Base-by-base conservation (phyloP, 2,329 filamentous ascomycete genomes). In the Leptodontidium sp. region DNA sequence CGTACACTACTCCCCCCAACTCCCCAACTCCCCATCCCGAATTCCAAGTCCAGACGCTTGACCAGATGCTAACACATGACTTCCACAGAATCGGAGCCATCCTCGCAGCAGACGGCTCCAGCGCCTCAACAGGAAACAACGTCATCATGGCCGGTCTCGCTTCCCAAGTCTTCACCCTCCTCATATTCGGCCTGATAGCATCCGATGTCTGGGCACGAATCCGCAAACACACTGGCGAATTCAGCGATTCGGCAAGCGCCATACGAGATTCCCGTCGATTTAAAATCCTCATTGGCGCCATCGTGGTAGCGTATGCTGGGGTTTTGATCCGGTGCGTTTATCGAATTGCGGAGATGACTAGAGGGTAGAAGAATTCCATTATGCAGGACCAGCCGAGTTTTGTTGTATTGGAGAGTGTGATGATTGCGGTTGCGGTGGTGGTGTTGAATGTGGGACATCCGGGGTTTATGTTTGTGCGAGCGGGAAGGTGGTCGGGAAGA, bases 371-470 rank as follows among this genome's bases (percentile, higher is more conserved):
- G 15, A 89, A 87, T 78, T 75, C 81, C 17, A 86, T 89, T 75
- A 90, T 90, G 87, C 86, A 87, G 73, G 83, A 89, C 76, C 81
- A 90, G 79, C 79, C 82, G 61, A 84, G 84, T 21, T 90, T 90
- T 73, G 82, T 88, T 67, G 83, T 86, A 11, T 82, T 90, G 35
- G 88, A 90, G 74, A 81, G 82, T 70, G 61, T 57, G 15, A 68
- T 65, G 66, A 52, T 47, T 55, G 32, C 15, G 15, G 15, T 68
- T 40, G 55, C 47, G 49, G 61, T 53, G 7, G 29, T 68, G 26
- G 53, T 21, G 21, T 43, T 68, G 47, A 65, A 67, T 52, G 40
- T 59, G 8, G 57, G 53, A 15, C 65, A 64, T 59, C 59, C 59
- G 4, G 65, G 50, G 29, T 66, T 61, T 29, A 45, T 61, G 45